These are phyloP conservation scores for Mortierella hygrophila DNA, from an alignment of 192 early-diverging fungal species.

Conservation along the genomic window DNA sequence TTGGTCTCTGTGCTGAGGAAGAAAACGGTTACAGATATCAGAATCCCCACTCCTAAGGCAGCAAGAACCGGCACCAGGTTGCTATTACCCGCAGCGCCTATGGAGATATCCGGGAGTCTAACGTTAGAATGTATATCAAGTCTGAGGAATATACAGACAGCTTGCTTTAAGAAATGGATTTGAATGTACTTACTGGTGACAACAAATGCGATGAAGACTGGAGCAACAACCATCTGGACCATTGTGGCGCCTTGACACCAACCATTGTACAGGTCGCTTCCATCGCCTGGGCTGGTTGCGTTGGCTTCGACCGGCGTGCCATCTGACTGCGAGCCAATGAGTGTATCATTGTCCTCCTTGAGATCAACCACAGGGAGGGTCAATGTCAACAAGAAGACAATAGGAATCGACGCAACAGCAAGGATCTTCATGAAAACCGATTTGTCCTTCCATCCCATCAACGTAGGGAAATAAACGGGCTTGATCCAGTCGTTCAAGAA, in stretches of 20 bases:
- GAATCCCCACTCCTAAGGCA: conserved; percentile 41
- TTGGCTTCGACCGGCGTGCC: neutral
- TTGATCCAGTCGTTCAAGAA: conserved; percentile 30
- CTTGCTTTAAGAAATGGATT: neutral
- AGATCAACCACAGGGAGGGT: conserved; percentile 76
- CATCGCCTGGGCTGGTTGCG: conserved; percentile 15
- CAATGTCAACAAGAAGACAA: conserved; percentile 63
- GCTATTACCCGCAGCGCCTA: conserved; percentile 29
- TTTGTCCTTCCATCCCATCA: conserved; percentile 66
- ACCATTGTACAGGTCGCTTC: conserved; percentile 26
- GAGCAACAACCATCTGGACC: conserved; percentile 66
- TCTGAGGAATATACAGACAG: neutral
- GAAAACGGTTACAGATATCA: conserved; percentile 28
- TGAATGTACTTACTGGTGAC: conserved; percentile 29
- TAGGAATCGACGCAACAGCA: conserved; percentile 65
- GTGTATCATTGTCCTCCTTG: conserved; percentile 26
- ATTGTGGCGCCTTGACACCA: conserved; percentile 70
- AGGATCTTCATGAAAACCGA: conserved; percentile 58
- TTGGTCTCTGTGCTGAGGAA: conserved; percentile 42
- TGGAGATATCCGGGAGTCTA: neutral
- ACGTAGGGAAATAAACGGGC: conserved; percentile 60
- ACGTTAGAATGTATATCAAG: neutral
- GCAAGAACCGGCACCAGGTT: conserved; percentile 30
- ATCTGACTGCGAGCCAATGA: neutral
- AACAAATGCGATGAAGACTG: conserved; percentile 64